Evolutionary conservation across 768 basidiomycete species (phyloP).

Genomic region (Tephrocybe sp.): DNA sequence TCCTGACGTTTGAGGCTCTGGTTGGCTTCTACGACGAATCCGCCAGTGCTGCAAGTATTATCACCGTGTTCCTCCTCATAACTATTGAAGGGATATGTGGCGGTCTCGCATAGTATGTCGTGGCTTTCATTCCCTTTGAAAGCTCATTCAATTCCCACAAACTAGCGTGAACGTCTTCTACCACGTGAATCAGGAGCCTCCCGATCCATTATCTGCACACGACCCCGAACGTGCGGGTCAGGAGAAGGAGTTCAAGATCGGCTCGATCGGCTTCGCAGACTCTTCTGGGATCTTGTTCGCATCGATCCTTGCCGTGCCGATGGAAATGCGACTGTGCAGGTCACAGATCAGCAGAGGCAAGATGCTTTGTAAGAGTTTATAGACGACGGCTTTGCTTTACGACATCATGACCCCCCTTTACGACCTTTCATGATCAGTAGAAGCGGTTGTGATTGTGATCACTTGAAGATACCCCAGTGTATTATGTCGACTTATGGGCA

Average conservation of each 20-base stretch:
- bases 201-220: constrained; percentile 40
- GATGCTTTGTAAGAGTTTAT: constrained; percentile 65
- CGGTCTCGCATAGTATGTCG: constrained; percentile 82
- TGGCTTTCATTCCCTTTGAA: not conserved
- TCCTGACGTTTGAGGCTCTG: constrained; percentile 55
- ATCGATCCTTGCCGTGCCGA: constrained; percentile 64
- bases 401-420: not conserved
- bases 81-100: constrained; percentile 90
- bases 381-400: constrained; percentile 4
- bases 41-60: constrained; percentile 39
- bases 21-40: constrained; percentile 52
- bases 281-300: constrained; percentile 72
- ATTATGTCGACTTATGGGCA: no score
- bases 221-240: constrained; percentile 63
- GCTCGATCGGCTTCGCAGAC: constrained; percentile 84
- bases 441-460: not conserved
- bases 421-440: not conserved
- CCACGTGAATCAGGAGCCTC: constrained; percentile 71
- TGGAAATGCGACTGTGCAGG: constrained; percentile 70
- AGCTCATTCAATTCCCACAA: no score
- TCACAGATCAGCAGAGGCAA: constrained; percentile 70
- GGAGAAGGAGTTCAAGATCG: constrained; percentile 87
- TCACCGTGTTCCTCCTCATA: constrained; percentile 68
- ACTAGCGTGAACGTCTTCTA: constrained; percentile 86
- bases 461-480: no score